Evolutionary conservation across 192 early-diverging fungal genomes (phyloP), one percentile per base, ranked within the genome.

Genomic region (Mortierella hygrophila): DNA sequence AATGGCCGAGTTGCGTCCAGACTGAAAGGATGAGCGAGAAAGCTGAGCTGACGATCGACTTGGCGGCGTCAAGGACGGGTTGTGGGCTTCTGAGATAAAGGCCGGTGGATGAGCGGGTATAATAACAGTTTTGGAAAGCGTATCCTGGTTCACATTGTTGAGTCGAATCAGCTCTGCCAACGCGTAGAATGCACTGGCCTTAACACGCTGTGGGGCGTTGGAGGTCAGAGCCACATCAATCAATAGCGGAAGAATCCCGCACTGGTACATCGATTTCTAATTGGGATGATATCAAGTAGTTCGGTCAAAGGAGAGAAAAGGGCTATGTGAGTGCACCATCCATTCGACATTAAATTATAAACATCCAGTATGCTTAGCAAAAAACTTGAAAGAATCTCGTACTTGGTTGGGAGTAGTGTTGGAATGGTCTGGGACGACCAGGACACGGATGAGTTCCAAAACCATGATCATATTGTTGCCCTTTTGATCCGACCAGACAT

Each of bases 371-470:
- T 2, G 13, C n/a, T 15, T 8, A 52, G 6, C 16, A 52, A 4
- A 13, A 4, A 15, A 32, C 10, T 0, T 32, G 60, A 13, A 32
- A 32, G n/a, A 16, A 63, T 42, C 26, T 18, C 16, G 40, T 79
- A 94, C 92, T 88, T 99, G 98, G 87, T 99, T 99, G 5, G 92
- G 90, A 11, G 89, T 79, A 0, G 98, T 98, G 82, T 96, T 99
- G 21, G 94, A 93, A 82, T 95, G 96, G 70, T 96, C 96, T 13
- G 96, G 96, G 55, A 94, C 96, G 7, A 97, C 96, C 37, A 99
- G 90, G 80, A 98, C 96, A 37, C 97, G 92, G 46, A 99, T 93
- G 57, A 99, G 89, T 68, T 97, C 96, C 75, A 99, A 89, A 0
- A 98, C 94, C 26, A 96, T 91, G n/a, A 95, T 92, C 68, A 96